Base-by-base conservation (phyloP, 306 rosid genomes). In the Styphnolobium japonicum region DNA sequence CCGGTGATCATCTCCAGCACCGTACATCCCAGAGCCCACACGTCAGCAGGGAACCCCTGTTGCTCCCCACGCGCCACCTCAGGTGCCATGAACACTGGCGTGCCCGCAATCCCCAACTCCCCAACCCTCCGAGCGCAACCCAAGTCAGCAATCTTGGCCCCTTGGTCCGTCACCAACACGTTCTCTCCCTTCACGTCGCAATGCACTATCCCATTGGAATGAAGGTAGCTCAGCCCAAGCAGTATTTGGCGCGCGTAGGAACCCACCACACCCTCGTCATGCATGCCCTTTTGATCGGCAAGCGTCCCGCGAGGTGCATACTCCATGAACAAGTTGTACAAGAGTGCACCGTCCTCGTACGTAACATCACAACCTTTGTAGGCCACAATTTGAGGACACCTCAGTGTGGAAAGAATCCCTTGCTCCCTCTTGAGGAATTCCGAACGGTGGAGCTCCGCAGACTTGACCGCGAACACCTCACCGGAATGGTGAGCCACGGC, bases 1-100 rank as follows among this genome's bases (percentile, higher is more conserved):
- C 98, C 99, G 1, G 98, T 93, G 46, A 86, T 76, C 99, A 95
- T 91, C 90, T 95, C 94, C 33, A 93, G 36, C 6, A 95, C 75
- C 4, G 94, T 85, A 63, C 99, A 95, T 2, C 98, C 99, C 7
- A 95, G 81, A 27, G 94, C 97, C 99, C 99, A 95, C 11, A 95
- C 90, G 21, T 95, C 99, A 29, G 97, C 96, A 6, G 90, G 62
- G 61, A 82, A 87, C 4, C 94, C 96, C 82, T 95, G 98, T 19
- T 87, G 27, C 51, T 95, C 96, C 36, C 96, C 98, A 39, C 98
- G 94, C 27, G 97, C 98, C 82, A 89, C 99, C 86, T 95, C 98
- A 6, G 99, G 99, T 0, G 98, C 93, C 99, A 95, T 91, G 85
- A 85, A 95, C 19, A 73, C 83, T 11, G 98, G 99, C 0, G 99